Base-by-base conservation (phyloP, 805 yeast genomes). In the Tanozyma kutaoensis region DNA sequence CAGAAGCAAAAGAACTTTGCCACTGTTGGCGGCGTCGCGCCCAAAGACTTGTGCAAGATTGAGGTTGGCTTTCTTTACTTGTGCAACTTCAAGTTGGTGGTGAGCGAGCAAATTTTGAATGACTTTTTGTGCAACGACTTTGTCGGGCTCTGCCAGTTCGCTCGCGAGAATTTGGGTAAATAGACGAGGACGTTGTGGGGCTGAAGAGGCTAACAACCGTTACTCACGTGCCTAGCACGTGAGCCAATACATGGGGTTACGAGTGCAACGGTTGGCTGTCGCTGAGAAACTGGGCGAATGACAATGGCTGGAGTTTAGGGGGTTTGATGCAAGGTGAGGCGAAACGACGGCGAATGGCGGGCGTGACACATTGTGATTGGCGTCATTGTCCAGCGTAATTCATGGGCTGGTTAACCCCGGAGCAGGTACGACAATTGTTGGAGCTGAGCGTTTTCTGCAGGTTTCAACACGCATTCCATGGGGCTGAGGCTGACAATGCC, bases 51-150 rank as follows among this genome's bases (percentile, higher is more conserved):
- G 26, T 47, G 55, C 29, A 48, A 55, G 15, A 45, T 72, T 24
- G 78, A 71, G 37, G 57, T 69, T 13, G 60, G 71, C 1, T 48
- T 70, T 22, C 43, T 72, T 30, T 66, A 63, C 36, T 39, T 69
- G 24, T 33, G 65, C 26, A 63, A 68, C 39, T 71, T 68, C 42
- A 61, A 66, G 25, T 45, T 72, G 30, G 58, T 56, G 24, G 62
- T 65, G 6, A 63, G 63, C 30, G 47, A 48, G 34, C 36, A 37
- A 20, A 37, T 46, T 12, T 37, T 62, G 28, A 38, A 46, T 31
- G 42, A 51, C 22, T 58, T 49, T 29, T 43, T 59, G 31, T 37
- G 39, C 7, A 48, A 49, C 16, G 52, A 47, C 21, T 55, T 53
- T 31, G 38, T 45, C 12, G 47, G 48, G 6, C 44, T 59, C 30